Conservation (phyloP, 2,329 filamentous ascomycete genomes). For the Berkeleyomyces rouxiae region DNA sequence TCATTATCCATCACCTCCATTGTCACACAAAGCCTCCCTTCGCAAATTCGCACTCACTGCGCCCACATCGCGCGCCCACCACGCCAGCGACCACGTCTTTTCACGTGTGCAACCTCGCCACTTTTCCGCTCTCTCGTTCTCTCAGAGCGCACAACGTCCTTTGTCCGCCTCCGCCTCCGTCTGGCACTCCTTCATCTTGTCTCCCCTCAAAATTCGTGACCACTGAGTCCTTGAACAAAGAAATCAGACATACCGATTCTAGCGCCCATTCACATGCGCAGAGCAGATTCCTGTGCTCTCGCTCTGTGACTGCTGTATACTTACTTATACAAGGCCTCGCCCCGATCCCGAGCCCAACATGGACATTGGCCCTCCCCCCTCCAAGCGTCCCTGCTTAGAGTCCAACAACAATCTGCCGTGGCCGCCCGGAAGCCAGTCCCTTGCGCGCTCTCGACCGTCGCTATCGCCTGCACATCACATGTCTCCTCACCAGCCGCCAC, state of each 20-base stretch:
- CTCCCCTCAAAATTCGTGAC: background rate
- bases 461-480: slow-evolving; percentile 22
- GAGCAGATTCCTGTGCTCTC: background rate
- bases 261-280: background rate
- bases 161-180: too few species aligned
- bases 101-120: too few species aligned
- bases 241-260: background rate
- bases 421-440: background rate
- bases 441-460: slow-evolving; percentile 19
- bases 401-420: slow-evolving; percentile 2
- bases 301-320: background rate
- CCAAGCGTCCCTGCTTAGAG: slow-evolving; percentile 1
- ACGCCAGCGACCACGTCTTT: too few species aligned
- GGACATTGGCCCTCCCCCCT: slow-evolving; percentile 3
- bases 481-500: slow-evolving; percentile 18
- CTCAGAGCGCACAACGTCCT: too few species aligned
- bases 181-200: background rate
- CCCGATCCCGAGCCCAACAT: slow-evolving; percentile 7
- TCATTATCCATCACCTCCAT: too few species aligned
- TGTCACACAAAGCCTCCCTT: too few species aligned
- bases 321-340: slow-evolving; percentile 7
- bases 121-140: too few species aligned
- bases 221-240: background rate
- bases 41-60: too few species aligned
- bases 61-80: too few species aligned